Base-by-base conservation (phyloP, 208 protist species). In the Acanthamoeba quina region DNA sequence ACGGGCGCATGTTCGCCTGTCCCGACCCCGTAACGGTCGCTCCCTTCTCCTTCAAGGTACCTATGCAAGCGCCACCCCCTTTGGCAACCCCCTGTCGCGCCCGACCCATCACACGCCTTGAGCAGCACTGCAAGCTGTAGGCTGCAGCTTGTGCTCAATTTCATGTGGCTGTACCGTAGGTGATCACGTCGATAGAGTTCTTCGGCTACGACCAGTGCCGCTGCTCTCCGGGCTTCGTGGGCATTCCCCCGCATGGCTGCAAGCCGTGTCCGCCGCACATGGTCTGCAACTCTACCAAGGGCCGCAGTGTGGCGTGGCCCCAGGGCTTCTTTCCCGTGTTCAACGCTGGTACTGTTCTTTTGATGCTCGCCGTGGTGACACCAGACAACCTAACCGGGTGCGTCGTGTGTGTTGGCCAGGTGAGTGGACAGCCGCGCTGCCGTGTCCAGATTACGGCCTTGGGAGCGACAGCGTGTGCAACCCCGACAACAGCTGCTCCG, bases 291-390 rank as follows among this genome's bases (percentile, higher is more conserved):
- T 52, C 19, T 17, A 29, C 10, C 13, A 6, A 13, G 44, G 72
- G 72, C 31, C 15, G 19, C n/a, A 19, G 0, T 0, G 15, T 80
- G 37, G 10, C 72, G 9, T 80, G 72, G 72, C 31, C 37, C 5
- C 72, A 6, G 6, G 72, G 72, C 72, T 80, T 80, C 72, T 80
- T 54, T 49, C 72, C 72, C 21, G 41, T 80, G 19, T 80, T 44
- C 21, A 26, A 19, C 21, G 0, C 15, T 1, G 66, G 66, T 74
- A 70, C 19, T 6, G 64, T 37, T 3, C 64, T 10, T 11, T 37
- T 0, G 0, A 26, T 1, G 1, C 0, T 9, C 24, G 58, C 52
- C 9, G 9, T 54, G 13, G 15, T 54, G 13, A 17, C 49, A 3
- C 17, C 52, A 13, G 17, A 19, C 15, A 56, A 56, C 0, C 15